Percentiles rank a stretch among this genome's conserved stretches.
Evolutionary conservation across 345 rosid genomes (phyloP).

Genomic region (Populus pruinosa): DNA sequence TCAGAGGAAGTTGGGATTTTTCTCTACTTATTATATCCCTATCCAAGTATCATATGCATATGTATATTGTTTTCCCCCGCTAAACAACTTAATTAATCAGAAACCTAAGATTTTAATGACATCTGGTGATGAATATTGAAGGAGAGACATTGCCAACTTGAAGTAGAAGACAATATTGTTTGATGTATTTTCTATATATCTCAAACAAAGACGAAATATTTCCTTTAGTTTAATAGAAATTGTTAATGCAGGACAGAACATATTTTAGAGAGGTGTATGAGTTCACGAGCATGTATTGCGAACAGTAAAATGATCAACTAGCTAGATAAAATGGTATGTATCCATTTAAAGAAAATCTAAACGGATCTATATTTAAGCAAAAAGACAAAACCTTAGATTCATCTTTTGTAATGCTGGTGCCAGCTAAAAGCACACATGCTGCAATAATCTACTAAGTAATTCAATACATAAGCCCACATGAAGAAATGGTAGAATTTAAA

Average conservation of each 20-base stretch:
- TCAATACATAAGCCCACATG: neutral
- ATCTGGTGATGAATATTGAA: neutral
- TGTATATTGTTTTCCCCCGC: neutral
- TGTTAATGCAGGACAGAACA: neutral
- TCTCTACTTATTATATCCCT: neutral
- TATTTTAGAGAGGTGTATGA: constrained; percentile 12
- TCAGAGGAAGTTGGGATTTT: neutral
- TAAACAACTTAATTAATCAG: neutral
- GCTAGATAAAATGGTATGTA: neutral
- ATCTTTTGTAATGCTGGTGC: constrained; percentile 39
- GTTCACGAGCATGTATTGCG: constrained; percentile 22
- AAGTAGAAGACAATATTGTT: neutral
- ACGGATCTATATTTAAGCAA: constrained; percentile 33
- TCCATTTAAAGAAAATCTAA: constrained; percentile 21
- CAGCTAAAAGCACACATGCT: constrained; percentile 41
- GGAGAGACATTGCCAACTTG: neutral
- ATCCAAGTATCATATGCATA: neutral
- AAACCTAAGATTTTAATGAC: neutral
- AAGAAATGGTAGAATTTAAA: constrained; percentile 5
- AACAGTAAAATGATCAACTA: constrained; percentile 12
- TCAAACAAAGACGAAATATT: neutral
- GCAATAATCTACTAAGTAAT: constrained; percentile 6
- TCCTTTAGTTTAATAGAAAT: neutral
- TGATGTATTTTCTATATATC: neutral
- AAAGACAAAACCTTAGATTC: constrained; percentile 46